Evolutionary conservation across 352 stramenopile genomes (phyloP).

Genomic region (Globisporangium megalacanthum): DNA sequence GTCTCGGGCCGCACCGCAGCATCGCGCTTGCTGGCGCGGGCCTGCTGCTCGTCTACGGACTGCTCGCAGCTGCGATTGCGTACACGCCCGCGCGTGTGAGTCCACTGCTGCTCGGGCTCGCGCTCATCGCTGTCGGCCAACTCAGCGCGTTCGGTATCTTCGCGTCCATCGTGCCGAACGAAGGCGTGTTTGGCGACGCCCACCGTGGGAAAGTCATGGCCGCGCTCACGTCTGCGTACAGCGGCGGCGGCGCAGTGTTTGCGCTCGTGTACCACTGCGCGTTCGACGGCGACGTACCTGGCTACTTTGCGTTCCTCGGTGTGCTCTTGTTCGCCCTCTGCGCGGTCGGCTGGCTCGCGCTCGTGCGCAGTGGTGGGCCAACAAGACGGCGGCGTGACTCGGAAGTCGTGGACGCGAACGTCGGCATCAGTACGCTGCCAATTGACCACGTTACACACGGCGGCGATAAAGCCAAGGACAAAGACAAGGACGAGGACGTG

Average conservation of each 20-base stretch:
- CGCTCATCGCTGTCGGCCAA: slow-evolving; percentile 55
- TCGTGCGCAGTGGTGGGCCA: slow-evolving; percentile 21
- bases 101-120: slow-evolving; percentile 43
- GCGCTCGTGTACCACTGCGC: slow-evolving; percentile 57
- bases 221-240: slow-evolving; percentile 64
- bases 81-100: slow-evolving; percentile 32
- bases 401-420: slow-evolving; percentile 34
- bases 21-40: slow-evolving; percentile 38
- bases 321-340: slow-evolving; percentile 41
- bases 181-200: slow-evolving; percentile 62
- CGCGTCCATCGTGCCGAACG: slow-evolving; percentile 69
- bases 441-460: slow-evolving; percentile 16
- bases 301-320: slow-evolving; percentile 73
- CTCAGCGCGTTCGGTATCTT: slow-evolving; percentile 74
- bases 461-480: slow-evolving; percentile 18
- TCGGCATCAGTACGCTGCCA: slow-evolving; percentile 18
- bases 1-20: slow-evolving; percentile 53
- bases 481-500: slow-evolving; percentile 39
- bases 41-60: slow-evolving; percentile 33
- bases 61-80: slow-evolving; percentile 40
- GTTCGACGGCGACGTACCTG: slow-evolving; percentile 58
- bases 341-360: slow-evolving; percentile 43
- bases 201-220: slow-evolving; percentile 80
- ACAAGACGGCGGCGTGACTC: slow-evolving; percentile 27
- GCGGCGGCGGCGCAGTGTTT: slow-evolving; percentile 71